phyloP scores from a whole-genome alignment of 1,284 basidiomycete genomes.

The Cryptococcus sp. region DNA sequence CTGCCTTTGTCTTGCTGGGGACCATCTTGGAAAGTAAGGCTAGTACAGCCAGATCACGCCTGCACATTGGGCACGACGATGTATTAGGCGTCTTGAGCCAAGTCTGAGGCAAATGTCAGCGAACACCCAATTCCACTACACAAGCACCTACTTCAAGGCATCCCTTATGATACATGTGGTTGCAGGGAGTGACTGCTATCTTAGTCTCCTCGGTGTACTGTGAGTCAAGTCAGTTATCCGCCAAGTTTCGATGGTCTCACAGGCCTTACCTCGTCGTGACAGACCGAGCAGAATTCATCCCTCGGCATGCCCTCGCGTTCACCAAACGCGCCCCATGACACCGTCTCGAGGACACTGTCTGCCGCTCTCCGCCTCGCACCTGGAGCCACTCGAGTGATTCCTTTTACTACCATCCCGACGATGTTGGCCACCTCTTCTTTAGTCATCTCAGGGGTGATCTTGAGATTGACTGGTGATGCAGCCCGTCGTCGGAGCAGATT shows the following conservation, averaged over 20 bases:
- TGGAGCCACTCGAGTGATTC: constrained; percentile 13
- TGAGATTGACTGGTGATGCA: background rate
- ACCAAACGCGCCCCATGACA: constrained; percentile 17
- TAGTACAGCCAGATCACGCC: constrained; percentile 41
- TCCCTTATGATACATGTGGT: constrained; percentile 46
- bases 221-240: background rate
- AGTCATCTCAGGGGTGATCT: constrained; percentile 20
- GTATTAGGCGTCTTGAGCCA: constrained; percentile 40
- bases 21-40: constrained; percentile 26
- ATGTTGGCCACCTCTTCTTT: constrained; percentile 15
- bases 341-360: constrained; percentile 18
- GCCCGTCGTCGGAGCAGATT: background rate
- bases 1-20: constrained; percentile 16
- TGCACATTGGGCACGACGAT: constrained; percentile 46
- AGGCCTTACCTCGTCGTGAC: constrained; percentile 35
- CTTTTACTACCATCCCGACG: constrained; percentile 9
- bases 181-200: constrained; percentile 40
- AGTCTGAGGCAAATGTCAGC: constrained; percentile 16
- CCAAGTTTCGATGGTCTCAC: background rate
- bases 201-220: constrained; percentile 31
- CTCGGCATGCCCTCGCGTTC: constrained; percentile 23
- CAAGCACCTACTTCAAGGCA: constrained; percentile 37
- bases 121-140: background rate
- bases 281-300: constrained; percentile 40
- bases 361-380: constrained; percentile 14